Conservation (phyloP, 2,329 filamentous ascomycete species). For the Lachnum nothofagi region DNA sequence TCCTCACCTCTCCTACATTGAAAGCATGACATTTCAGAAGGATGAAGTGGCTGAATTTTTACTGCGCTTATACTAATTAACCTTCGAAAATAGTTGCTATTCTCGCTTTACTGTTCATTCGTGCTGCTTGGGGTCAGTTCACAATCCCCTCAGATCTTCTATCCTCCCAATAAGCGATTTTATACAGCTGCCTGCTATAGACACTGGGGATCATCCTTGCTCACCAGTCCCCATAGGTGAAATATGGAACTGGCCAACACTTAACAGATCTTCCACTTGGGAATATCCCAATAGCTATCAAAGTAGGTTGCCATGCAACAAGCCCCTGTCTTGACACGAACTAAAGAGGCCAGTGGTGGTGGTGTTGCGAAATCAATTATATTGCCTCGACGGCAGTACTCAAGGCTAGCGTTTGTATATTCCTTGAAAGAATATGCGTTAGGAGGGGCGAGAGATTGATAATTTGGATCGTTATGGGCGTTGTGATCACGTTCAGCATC, state of each 20-base stretch:
- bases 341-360: conserved; percentile 20
- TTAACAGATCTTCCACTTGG: conserved; percentile 2
- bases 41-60: no score
- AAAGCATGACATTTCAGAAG: background rate
- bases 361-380: conserved; percentile 35
- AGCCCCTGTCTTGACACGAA: background rate
- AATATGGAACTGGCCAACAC: conserved; percentile 22
- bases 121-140: conserved; percentile 16
- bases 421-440: conserved; percentile 35
- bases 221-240: background rate
- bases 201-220: no score
- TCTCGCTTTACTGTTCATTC: conserved; percentile 17
- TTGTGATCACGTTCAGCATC: conserved; percentile 32
- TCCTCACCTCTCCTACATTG: background rate
- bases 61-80: background rate
- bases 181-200: no score
- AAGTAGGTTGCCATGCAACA: conserved; percentile 9
- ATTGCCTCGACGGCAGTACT: conserved; percentile 36
- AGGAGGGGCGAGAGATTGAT: conserved; percentile 27
- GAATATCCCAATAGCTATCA: conserved; percentile 13
- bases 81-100: conserved; percentile 12
- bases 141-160: background rate
- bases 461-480: conserved; percentile 32
- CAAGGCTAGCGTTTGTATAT: conserved; percentile 36
- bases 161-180: no score